Percentiles rank a stretch among this genome's conserved stretches.
Evolutionary conservation across 805 yeast genomes (phyloP).

Genomic region (Monosporozyma aerobia): DNA sequence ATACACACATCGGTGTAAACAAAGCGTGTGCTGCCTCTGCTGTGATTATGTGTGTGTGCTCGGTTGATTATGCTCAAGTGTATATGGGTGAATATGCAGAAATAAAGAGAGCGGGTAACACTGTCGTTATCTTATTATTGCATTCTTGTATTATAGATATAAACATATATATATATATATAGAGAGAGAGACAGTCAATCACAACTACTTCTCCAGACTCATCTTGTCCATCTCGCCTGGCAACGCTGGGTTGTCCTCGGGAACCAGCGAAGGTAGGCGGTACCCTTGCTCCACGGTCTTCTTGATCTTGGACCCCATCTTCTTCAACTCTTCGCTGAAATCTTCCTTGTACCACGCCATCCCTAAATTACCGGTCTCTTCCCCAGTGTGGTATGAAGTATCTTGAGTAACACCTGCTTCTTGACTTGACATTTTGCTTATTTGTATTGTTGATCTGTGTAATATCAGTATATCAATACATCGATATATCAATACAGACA

Average conservation of each 20-base stretch:
- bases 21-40: too few species aligned
- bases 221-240: neutral
- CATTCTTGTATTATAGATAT: neutral
- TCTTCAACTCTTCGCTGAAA: constrained; percentile 35
- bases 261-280: constrained; percentile 8
- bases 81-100: too few species aligned
- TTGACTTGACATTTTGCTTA: neutral
- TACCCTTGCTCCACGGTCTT: constrained; percentile 58
- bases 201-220: neutral
- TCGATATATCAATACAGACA: too few species aligned
- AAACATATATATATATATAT: neutral
- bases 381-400: neutral
- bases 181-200: neutral
- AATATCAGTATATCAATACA: too few species aligned
- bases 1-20: too few species aligned
- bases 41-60: too few species aligned
- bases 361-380: constrained; percentile 1
- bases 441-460: neutral
- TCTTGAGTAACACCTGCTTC: constrained; percentile 2
- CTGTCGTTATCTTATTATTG: too few species aligned
- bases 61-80: too few species aligned
- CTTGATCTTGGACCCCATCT: constrained; percentile 60
- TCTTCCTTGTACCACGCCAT: constrained; percentile 8
- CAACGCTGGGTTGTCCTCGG: constrained; percentile 3
- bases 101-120: neutral